phyloP scores from a whole-genome alignment of 345 rosid species.

The Xanthoceras sorbifolium region DNA sequence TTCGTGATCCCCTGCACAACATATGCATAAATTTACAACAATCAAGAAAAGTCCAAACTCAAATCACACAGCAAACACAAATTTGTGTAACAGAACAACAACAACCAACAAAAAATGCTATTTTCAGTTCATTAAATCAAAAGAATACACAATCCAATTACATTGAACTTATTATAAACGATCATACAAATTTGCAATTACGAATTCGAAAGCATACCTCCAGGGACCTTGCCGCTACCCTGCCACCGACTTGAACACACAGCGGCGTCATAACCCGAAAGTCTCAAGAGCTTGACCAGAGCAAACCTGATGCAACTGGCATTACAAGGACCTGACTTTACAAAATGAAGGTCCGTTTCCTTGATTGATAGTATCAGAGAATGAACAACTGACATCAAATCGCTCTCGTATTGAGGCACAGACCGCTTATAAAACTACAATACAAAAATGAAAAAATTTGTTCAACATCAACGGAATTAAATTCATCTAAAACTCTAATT shows the following conservation, averaged over 20 bases:
- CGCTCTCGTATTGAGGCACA: slow-evolving; percentile 56
- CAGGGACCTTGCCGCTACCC: slow-evolving; percentile 84
- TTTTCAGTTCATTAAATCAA: neutral
- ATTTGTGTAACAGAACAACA: too few species aligned
- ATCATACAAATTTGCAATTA: neutral
- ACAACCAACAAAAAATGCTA: neutral
- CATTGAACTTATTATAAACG: too few species aligned
- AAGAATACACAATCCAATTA: neutral
- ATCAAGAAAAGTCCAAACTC: neutral
- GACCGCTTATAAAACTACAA: slow-evolving; percentile 62
- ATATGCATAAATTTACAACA: neutral
- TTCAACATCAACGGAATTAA: neutral
- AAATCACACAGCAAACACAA: too few species aligned
- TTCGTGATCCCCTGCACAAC: slow-evolving; percentile 77
- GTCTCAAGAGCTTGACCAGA: slow-evolving; percentile 73
- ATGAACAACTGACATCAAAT: slow-evolving; percentile 61
- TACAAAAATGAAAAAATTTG: slow-evolving; percentile 1
- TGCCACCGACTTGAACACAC: slow-evolving; percentile 85
- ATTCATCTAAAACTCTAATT: too few species aligned
- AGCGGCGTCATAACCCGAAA: slow-evolving; percentile 79
- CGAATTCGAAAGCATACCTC: slow-evolving; percentile 55
- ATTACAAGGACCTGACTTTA: slow-evolving; percentile 69
- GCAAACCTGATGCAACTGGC: slow-evolving; percentile 79
- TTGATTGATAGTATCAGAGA: slow-evolving; percentile 57
- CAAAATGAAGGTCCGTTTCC: slow-evolving; percentile 56